Base-by-base conservation (phyloP, 306 rosid genomes). In the Boehmeria nivea region DNA sequence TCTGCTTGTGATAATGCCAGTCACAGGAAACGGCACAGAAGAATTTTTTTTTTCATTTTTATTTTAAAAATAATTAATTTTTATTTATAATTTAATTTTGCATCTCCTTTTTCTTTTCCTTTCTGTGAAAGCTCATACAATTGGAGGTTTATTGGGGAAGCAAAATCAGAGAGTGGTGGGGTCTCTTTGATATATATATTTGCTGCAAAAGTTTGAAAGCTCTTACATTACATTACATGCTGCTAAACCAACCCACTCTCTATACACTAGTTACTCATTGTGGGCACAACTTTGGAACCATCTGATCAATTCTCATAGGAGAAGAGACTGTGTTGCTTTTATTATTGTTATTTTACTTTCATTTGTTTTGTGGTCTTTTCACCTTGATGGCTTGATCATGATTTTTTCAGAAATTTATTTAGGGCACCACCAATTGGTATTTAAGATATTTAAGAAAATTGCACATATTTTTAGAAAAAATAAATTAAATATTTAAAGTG, bases 11-110 rank as follows among this genome's bases (percentile, higher is more conserved):
- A 81, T 70, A 69, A 72, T 75, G 71, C 67, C 66, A 69, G 70
- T 73, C 85, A 81, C 81, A 78, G 57, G 78, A 76, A 66, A 67
- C 43, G 59, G 53, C 71, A 72, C 44, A 51, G 47, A 45, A 61
- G 14, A 45, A 43, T 25, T 34, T 43, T n/a, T n/a, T n/a, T n/a
- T n/a, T n/a, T 38, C 12, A 40, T 22, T 13, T 57, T 12, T 38
- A 22, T 38, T 37, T 55, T 19, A 3, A n/a, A n/a, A n/a, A n/a
- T n/a, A n/a, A n/a, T n/a, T n/a, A n/a, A n/a, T n/a, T n/a, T n/a
- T n/a, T n/a, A n/a, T n/a, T n/a, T n/a, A n/a, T n/a, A n/a, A n/a
- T n/a, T n/a, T n/a, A n/a, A n/a, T n/a, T n/a, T n/a, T n/a, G n/a
- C n/a, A n/a, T n/a, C n/a, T n/a, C n/a, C n/a, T 3, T 55, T 34